These are phyloP conservation scores for Cruciata laevipes DNA, from an alignment of 257 asterid genomes.

Conservation along the genomic window DNA sequence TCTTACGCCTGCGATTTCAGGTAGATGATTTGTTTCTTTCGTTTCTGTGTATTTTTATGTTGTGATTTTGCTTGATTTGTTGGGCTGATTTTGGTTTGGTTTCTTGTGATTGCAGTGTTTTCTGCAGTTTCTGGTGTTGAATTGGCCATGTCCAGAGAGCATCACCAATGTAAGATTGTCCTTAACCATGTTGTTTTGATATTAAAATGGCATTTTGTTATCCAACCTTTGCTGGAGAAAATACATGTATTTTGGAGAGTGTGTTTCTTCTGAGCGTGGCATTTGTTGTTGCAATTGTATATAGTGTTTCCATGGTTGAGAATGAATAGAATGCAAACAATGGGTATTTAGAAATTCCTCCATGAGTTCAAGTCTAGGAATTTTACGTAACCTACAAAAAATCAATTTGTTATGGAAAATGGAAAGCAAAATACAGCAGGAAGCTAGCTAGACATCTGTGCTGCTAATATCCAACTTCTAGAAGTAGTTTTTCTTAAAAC, in stretches of 20 bases:
- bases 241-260: not conserved
- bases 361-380: not conserved
- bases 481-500: not conserved
- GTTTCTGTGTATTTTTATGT: not conserved
- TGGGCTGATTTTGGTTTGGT: slow-evolving; percentile 15
- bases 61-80: not conserved
- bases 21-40: slow-evolving; percentile 22
- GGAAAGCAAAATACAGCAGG: not conserved
- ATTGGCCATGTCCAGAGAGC: slow-evolving; percentile 70
- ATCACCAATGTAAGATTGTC: slow-evolving; percentile 65
- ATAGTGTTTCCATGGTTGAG: not conserved
- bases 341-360: not conserved
- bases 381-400: not conserved
- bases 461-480: not conserved
- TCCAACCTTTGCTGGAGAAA: too few species aligned
- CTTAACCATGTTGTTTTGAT: not conserved
- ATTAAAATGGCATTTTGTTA: not conserved
- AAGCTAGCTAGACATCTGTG: not conserved
- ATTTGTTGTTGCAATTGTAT: not conserved
- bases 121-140: slow-evolving; percentile 93
- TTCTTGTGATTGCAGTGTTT: slow-evolving; percentile 52
- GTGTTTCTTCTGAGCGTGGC: not conserved
- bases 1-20: slow-evolving; percentile 79
- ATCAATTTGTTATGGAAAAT: not conserved
- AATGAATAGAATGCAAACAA: not conserved